phyloP scores from a whole-genome alignment of 768 basidiomycete species.

The Pholiota molesta region DNA sequence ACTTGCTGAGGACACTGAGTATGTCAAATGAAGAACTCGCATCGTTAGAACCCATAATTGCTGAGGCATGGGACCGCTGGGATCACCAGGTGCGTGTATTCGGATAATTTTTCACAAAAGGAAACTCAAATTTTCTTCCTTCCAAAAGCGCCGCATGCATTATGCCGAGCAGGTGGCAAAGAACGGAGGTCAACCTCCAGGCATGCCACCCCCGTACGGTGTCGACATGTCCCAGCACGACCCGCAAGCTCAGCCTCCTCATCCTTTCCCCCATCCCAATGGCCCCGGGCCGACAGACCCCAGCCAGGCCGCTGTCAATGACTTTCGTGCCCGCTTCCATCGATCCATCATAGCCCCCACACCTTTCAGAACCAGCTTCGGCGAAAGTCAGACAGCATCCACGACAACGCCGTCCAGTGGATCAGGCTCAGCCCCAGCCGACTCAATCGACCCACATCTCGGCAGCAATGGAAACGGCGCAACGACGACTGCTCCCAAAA shows the following conservation, averaged over 20 bases:
- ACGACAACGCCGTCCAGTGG: slow-evolving; percentile 30
- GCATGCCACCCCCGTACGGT: slow-evolving; percentile 32
- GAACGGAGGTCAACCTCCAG: slow-evolving; percentile 30
- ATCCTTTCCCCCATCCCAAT: slow-evolving; percentile 26
- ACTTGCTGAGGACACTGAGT: slow-evolving; percentile 69
- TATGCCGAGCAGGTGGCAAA: slow-evolving; percentile 44
- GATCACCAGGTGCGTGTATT: slow-evolving; percentile 64
- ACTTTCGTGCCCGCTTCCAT: slow-evolving; percentile 71
- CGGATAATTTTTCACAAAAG: slow-evolving; percentile 5
- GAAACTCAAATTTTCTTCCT: slow-evolving; percentile 8
- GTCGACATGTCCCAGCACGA: slow-evolving; percentile 31
- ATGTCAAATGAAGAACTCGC: slow-evolving; percentile 83
- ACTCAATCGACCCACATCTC: slow-evolving; percentile 41
- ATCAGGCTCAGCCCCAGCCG: slow-evolving; percentile 25
- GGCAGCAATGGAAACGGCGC: slow-evolving; percentile 14
- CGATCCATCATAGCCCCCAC: slow-evolving; percentile 60
- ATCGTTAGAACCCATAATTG: slow-evolving; percentile 77
- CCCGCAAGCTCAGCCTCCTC: slow-evolving; percentile 23
- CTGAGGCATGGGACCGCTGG: slow-evolving; percentile 88
- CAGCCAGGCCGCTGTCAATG: slow-evolving; percentile 37
- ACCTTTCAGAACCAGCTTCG: slow-evolving; percentile 48
- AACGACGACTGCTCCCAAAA: slow-evolving; percentile 21
- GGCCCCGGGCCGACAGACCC: slow-evolving; percentile 29
- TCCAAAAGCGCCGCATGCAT: slow-evolving; percentile 40
- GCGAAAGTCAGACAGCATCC: slow-evolving; percentile 24